These are phyloP conservation scores for Funneliformis geosporum DNA, from an alignment of 192 early-diverging fungal species.

Conservation along the genomic window DNA sequence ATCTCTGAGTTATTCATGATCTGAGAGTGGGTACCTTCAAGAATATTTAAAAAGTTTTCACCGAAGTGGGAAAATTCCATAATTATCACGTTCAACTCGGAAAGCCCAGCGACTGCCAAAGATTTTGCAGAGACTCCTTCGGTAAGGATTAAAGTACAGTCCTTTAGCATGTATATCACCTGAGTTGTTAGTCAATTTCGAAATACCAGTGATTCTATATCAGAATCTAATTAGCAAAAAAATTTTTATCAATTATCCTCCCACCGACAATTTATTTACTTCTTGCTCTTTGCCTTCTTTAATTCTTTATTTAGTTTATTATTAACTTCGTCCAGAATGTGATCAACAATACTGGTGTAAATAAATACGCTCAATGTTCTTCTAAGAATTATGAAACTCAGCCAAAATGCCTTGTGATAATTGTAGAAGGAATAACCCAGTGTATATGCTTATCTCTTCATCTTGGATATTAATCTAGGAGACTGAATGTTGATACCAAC, in stretches of 20 bases:
- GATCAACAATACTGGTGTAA: conserved; percentile 85
- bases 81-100: conserved; percentile 84
- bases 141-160: conserved; percentile 97
- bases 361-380: no score
- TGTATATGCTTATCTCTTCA: no score
- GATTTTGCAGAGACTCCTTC: conserved; percentile 97
- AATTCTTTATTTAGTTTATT: conserved; percentile 73
- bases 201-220: conserved; percentile 63
- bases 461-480: no score
- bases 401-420: no score
- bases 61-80: conserved; percentile 93
- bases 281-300: conserved; percentile 75
- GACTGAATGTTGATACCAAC: no score
- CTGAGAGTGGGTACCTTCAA: conserved; percentile 70
- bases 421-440: no score
- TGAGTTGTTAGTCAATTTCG: no score
- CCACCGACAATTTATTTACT: no score
- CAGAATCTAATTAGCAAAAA: no score
- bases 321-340: conserved; percentile 67
- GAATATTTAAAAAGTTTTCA: conserved; percentile 98
- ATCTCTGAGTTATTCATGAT: conserved; percentile 88
- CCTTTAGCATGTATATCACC: no score
- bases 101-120: conserved; percentile 80
- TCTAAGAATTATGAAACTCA: no score
- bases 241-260: conserved; percentile 32